These are phyloP conservation scores for Thamnidium elegans DNA, from an alignment of 192 early-diverging fungal genomes.

Conservation along the genomic window DNA sequence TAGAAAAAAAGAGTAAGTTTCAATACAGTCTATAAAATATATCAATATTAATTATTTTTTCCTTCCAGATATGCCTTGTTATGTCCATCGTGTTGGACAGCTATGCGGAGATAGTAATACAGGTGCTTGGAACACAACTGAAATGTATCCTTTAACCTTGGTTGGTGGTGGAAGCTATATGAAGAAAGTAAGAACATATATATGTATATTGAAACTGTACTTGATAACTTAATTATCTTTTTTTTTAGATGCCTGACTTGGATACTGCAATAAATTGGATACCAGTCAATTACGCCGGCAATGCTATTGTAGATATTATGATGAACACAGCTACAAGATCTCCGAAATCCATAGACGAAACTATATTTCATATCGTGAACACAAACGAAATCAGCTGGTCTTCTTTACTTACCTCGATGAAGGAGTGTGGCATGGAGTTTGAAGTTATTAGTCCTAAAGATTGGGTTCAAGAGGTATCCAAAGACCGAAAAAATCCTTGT, in stretches of 20 bases:
- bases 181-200: slow-evolving; percentile 20
- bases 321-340: slow-evolving; percentile 1
- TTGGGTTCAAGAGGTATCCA: slow-evolving; percentile 19
- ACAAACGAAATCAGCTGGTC: slow-evolving; percentile 21
- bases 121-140: slow-evolving; percentile 33
- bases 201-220: background rate
- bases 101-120: slow-evolving; percentile 25
- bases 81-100: slow-evolving; percentile 34
- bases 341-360: background rate
- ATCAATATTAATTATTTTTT: too few relatives aligned
- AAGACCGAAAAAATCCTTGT: slow-evolving; percentile 26
- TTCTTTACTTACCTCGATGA: slow-evolving; percentile 10
- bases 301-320: slow-evolving; percentile 23
- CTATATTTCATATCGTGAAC: slow-evolving; percentile 29
- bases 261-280: slow-evolving; percentile 28
- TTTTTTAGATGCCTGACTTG: slow-evolving; percentile 26
- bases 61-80: slow-evolving; percentile 5
- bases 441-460: slow-evolving; percentile 1
- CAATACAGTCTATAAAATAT: too few relatives aligned
- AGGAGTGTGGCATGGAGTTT: slow-evolving; percentile 18
- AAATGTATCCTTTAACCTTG: slow-evolving; percentile 25
- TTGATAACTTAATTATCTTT: background rate
- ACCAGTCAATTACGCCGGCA: slow-evolving; percentile 23
- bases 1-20: slow-evolving; percentile 14
- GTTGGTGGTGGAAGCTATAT: slow-evolving; percentile 17